Base-by-base conservation (phyloP, 208 protist species). In the Trypanosoma lewisi region DNA sequence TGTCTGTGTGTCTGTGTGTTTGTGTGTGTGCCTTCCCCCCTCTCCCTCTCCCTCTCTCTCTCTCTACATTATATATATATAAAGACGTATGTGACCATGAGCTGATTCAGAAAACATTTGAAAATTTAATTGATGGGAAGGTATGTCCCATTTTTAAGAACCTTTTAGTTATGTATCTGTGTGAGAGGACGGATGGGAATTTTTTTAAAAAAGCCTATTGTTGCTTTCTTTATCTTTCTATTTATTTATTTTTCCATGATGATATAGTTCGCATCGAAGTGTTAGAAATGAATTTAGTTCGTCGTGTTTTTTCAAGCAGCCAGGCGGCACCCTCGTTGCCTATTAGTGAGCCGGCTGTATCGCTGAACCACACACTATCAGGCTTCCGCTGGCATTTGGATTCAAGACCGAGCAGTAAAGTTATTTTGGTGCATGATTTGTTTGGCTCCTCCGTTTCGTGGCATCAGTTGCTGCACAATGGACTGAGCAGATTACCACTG, bases 331-430 rank as follows among this genome's bases (percentile, higher is more conserved):
- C n/a, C 5, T 11, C 48, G 6, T 27, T 75, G 11, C 1, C 52
- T 33, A 73, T 70, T 27, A 53, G 21, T 0, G 78, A 81, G 50
- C 31, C 47, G 1, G 59, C 80, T 4, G 27, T 62, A 1, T 60
- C 70, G 12, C 34, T 94, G 3, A 71, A 72, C 50, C 92, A 87
- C 67, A 48, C 57, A 7, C 70, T 93, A 2, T 80, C 82, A 2
- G 73, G 69, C 39, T 91, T 93, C 58, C 83, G 86, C 9, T 95
- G 83, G 85, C 89, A 95, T 66, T 54, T 86, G 31, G 89, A 95
- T 69, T 85, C 73, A 6, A 74, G 86, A 2, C 59, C 79, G 9
- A 77, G 84, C 3, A 75, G 57, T 28, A 89, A 88, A 64, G 68
- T 67, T 0, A 86, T 95, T 39, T 76, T 82, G 11, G 37, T 95